A percentile compares a stretch with the other conserved stretches of the same genome.
Evolutionary conservation across 2,329 filamentous ascomycete species (phyloP).

Genomic region (Trichophyton benhamiae): DNA sequence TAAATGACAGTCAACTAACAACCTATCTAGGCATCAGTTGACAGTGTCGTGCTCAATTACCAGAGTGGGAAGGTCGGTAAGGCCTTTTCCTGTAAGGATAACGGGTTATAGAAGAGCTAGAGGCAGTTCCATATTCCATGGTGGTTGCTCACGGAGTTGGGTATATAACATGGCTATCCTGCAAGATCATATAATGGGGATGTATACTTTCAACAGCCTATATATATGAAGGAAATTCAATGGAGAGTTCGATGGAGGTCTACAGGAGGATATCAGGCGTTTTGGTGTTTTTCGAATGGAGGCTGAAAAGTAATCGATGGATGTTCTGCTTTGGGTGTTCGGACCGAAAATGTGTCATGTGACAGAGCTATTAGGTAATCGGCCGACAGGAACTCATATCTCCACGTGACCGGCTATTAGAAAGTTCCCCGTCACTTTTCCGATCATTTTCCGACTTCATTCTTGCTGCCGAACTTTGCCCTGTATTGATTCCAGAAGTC

Average conservation of each 20-base stretch:
- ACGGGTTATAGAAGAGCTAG: constrained; percentile 20
- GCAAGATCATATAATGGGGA: background rate
- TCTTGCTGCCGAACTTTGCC: background rate
- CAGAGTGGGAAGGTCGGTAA: constrained; percentile 50
- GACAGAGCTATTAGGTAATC: background rate
- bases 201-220: background rate
- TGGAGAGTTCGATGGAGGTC: background rate
- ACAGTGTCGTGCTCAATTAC: constrained; percentile 54
- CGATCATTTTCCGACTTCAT: background rate
- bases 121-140: background rate
- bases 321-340: background rate
- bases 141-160: background rate
- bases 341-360: background rate
- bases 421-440: constrained; percentile 1
- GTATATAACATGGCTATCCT: background rate
- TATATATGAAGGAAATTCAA: background rate
- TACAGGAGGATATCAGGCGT: background rate
- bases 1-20: background rate
- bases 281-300: background rate
- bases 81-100: constrained; percentile 59
- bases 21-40: constrained; percentile 27
- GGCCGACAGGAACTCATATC: background rate
- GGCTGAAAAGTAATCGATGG: background rate
- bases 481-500: background rate
- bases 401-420: background rate